Evolutionary conservation across 2,329 filamentous ascomycete species (phyloP).

Genomic region (Phaeosphaeria sp.): DNA sequence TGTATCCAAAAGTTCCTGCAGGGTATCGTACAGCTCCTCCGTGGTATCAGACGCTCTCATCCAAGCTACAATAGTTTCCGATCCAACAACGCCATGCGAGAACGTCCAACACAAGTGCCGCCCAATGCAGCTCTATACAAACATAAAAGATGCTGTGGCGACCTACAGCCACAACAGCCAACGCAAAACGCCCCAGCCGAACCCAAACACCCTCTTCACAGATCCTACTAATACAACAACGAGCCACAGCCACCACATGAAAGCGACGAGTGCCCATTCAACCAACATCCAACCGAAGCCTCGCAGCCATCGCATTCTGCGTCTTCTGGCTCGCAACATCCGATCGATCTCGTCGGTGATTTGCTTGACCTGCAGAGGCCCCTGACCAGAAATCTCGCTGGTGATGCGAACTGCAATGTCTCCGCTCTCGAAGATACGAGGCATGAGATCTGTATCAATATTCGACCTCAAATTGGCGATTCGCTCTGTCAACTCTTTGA

Average conservation of each 20-base stretch:
- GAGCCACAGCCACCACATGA: slow-evolving; percentile 96
- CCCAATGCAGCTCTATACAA: slow-evolving; percentile 8
- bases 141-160: background rate
- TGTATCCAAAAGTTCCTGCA: background rate
- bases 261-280: slow-evolving; percentile 85
- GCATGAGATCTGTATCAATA: slow-evolving; percentile 60
- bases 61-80: too few relatives aligned
- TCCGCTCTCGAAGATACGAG: slow-evolving; percentile 70
- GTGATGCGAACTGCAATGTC: slow-evolving; percentile 83
- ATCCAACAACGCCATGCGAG: background rate
- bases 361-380: slow-evolving; percentile 80
- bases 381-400: slow-evolving; percentile 75
- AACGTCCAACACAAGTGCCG: background rate
- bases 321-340: slow-evolving; percentile 74
- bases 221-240: slow-evolving; percentile 79
- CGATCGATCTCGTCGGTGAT: slow-evolving; percentile 76
- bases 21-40: background rate
- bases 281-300: slow-evolving; percentile 80
- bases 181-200: slow-evolving; percentile 65
- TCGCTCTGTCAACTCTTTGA: slow-evolving; percentile 53
- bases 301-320: slow-evolving; percentile 77
- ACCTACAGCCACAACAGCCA: slow-evolving; percentile 77
- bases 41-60: background rate
- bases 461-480: slow-evolving; percentile 54
- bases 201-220: slow-evolving; percentile 67